phyloP scores from a whole-genome alignment of 148 eudicot genomes.

The Fagopyrum homotropicum region DNA sequence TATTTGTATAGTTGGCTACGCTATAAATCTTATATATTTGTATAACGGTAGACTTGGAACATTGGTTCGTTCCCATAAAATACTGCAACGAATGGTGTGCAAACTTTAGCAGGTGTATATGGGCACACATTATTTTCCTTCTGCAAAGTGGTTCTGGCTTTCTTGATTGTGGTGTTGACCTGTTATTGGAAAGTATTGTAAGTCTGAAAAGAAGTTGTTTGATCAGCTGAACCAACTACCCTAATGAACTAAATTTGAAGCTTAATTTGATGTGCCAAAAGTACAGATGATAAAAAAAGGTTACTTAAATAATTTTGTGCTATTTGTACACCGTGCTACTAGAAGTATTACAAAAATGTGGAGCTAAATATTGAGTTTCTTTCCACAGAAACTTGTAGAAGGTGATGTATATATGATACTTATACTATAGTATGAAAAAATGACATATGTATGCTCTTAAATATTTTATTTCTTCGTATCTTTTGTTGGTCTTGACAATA shows the following conservation, averaged over 20 bases:
- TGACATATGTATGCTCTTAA: no score
- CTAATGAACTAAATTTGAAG: not conserved
- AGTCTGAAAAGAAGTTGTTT: not conserved
- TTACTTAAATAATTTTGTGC: not conserved
- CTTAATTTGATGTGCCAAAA: not conserved
- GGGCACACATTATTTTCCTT: not conserved
- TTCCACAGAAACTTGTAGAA: not conserved
- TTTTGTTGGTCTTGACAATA: slow-evolving; percentile 45
- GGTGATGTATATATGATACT: not conserved
- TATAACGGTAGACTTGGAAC: not conserved
- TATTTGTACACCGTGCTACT: not conserved
- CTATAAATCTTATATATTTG: not conserved
- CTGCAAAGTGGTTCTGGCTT: not conserved
- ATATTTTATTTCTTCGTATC: not conserved
- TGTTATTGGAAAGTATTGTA: not conserved
- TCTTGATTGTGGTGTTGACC: not conserved
- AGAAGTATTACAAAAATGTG: not conserved
- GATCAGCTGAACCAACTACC: not conserved
- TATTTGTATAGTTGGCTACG: not conserved
- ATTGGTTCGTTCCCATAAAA: not conserved
- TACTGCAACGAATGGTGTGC: not conserved
- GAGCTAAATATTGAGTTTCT: not conserved
- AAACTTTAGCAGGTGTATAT: not conserved
- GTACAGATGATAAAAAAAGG: not conserved
- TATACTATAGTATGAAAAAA: no score